A percentile compares a stretch with the other conserved stretches of the same genome.
Evolutionary conservation across 2,329 filamentous ascomycete genomes (phyloP).

Genomic region (Sporothrix schenckii): DNA sequence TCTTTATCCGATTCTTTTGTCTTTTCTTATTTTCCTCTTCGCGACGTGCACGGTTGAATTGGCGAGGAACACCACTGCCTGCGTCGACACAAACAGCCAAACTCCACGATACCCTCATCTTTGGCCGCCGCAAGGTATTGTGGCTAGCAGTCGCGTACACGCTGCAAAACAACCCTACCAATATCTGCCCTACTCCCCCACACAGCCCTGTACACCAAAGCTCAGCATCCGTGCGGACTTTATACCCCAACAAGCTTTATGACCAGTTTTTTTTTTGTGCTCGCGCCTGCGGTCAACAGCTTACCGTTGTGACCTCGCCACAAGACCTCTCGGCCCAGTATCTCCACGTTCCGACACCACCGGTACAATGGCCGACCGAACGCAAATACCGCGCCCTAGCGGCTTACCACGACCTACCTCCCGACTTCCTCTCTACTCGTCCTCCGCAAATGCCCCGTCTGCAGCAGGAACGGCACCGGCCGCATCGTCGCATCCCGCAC

Average conservation of each 20-base stretch:
- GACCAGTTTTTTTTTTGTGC: constrained; percentile 11
- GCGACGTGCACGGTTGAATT: background rate
- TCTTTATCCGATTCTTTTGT: constrained; percentile 24
- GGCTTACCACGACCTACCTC: constrained; percentile 35
- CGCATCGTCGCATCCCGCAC: background rate
- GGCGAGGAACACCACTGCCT: background rate
- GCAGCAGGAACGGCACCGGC: background rate
- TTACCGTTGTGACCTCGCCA: background rate
- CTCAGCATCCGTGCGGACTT: constrained; percentile 16
- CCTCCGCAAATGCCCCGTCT: constrained; percentile 5
- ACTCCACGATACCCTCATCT: background rate
- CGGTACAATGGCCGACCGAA: constrained; percentile 33
- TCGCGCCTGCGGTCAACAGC: too few species aligned
- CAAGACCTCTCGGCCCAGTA: background rate
- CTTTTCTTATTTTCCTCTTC: background rate
- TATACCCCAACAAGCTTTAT: background rate
- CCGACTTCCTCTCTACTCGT: constrained; percentile 31
- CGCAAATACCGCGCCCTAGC: constrained; percentile 33
- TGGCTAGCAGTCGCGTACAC: background rate
- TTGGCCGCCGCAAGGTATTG: background rate
- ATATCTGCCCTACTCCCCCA: constrained; percentile 1
- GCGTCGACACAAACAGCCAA: background rate
- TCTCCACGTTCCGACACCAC: too few species aligned
- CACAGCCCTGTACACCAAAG: constrained; percentile 19
- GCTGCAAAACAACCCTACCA: constrained; percentile 23